Conservation (phyloP, 305 asterid genomes). For the Fraxinus xanthoxyloides region DNA sequence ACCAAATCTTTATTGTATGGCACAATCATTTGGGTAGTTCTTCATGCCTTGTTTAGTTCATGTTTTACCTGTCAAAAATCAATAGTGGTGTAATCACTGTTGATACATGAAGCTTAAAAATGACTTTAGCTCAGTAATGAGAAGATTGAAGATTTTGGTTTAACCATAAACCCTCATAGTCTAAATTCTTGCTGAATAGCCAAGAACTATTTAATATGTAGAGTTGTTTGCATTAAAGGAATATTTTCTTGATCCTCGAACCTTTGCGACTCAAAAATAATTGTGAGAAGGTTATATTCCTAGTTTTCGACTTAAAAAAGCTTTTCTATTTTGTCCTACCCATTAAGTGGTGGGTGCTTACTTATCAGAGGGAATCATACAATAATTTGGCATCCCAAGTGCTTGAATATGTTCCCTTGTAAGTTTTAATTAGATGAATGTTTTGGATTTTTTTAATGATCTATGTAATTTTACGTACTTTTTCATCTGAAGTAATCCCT, state of each 20-base stretch:
- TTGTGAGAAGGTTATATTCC: not conserved
- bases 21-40: not conserved
- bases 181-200: not conserved
- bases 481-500: not conserved
- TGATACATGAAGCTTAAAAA: not conserved
- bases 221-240: not conserved
- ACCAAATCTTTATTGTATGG: not conserved
- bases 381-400: not conserved
- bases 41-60: not conserved
- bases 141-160: conserved; percentile 1
- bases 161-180: not conserved
- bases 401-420: not conserved
- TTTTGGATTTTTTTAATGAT: not conserved
- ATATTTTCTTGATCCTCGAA: not conserved
- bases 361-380: not conserved
- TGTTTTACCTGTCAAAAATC: not conserved
- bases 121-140: not conserved
- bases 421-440: not conserved
- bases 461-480: not conserved
- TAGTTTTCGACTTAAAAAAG: not conserved
- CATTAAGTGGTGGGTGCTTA: not conserved
- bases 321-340: not conserved
- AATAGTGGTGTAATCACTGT: not conserved
- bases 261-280: not conserved
- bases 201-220: not conserved